A percentile compares a stretch with the other conserved stretches of the same genome.
phyloP scores from a whole-genome alignment of 2,329 filamentous ascomycete species.

The Ophiostoma fasciatum region DNA sequence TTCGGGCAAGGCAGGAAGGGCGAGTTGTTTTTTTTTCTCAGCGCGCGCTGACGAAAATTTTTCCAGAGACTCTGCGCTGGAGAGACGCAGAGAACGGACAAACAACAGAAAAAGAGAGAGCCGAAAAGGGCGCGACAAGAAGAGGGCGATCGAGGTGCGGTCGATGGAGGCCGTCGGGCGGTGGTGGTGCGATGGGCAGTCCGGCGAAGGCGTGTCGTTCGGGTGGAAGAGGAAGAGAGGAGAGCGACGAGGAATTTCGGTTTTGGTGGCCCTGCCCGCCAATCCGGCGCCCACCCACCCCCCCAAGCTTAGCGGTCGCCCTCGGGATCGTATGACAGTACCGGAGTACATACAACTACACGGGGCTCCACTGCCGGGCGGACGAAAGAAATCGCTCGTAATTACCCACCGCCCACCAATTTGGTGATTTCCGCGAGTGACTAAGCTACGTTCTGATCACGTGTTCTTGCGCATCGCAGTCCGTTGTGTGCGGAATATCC shows the following conservation, averaged over 20 bases:
- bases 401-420: slow-evolving; percentile 10
- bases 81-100: not conserved
- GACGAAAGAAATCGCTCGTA: slow-evolving; percentile 13
- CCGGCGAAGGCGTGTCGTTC: not conserved
- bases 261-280: not conserved
- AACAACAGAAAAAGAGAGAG: slow-evolving; percentile 1
- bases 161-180: not conserved
- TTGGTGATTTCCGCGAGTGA: slow-evolving; percentile 3
- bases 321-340: slow-evolving; percentile 13
- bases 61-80: slow-evolving; percentile 1
- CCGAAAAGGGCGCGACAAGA: not conserved
- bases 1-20: not conserved
- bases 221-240: slow-evolving; percentile 9
- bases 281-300: too few relatives aligned
- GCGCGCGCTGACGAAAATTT: slow-evolving; percentile 5
- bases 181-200: slow-evolving; percentile 1
- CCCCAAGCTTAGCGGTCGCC: too few relatives aligned
- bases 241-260: slow-evolving; percentile 4
- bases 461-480: too few relatives aligned
- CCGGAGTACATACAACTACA: too few relatives aligned
- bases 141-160: slow-evolving; percentile 1
- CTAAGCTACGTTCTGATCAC: slow-evolving; percentile 6
- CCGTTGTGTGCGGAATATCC: too few relatives aligned
- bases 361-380: slow-evolving; percentile 10
- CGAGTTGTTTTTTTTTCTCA: too few relatives aligned